Conservation (phyloP, 139 green algal genomes). For the Monoraphidium neglectum region DNA sequence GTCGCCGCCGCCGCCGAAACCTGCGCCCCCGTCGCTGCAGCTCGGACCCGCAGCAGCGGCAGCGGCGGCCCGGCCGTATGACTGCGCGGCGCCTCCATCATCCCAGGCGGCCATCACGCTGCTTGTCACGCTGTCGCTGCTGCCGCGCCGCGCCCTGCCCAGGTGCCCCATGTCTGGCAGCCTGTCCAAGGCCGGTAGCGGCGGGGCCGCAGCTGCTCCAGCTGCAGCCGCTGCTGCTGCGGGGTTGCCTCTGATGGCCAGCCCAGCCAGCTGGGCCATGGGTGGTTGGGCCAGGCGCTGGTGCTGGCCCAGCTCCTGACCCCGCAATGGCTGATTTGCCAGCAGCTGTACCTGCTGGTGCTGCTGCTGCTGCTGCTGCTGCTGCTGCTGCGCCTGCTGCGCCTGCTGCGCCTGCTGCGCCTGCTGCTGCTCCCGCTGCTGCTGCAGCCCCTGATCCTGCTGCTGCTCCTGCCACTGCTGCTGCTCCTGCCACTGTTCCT, state of each 20-base stretch:
- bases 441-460: background rate
- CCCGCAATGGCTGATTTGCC: background rate
- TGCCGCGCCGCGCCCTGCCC: no score
- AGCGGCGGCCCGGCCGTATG: no score
- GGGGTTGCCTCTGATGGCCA: background rate
- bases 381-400: background rate
- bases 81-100: no score
- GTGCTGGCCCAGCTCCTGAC: background rate
- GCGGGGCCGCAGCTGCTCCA: constrained; percentile 3
- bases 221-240: background rate
- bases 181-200: no score
- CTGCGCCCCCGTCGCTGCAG: no score
- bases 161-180: no score
- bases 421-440: background rate
- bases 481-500: background rate
- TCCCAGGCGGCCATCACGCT: no score
- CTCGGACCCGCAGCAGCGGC: no score
- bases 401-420: background rate
- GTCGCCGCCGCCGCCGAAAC: no score
- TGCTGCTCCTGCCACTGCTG: background rate
- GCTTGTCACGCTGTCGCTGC: no score
- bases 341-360: background rate
- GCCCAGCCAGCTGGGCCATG: background rate
- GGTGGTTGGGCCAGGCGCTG: background rate
- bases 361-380: background rate